Percentiles rank a stretch among this genome's conserved stretches.
These are phyloP conservation scores for Coniferiporia weirii DNA, from an alignment of 1,284 basidiomycete genomes.

Conservation along the genomic window DNA sequence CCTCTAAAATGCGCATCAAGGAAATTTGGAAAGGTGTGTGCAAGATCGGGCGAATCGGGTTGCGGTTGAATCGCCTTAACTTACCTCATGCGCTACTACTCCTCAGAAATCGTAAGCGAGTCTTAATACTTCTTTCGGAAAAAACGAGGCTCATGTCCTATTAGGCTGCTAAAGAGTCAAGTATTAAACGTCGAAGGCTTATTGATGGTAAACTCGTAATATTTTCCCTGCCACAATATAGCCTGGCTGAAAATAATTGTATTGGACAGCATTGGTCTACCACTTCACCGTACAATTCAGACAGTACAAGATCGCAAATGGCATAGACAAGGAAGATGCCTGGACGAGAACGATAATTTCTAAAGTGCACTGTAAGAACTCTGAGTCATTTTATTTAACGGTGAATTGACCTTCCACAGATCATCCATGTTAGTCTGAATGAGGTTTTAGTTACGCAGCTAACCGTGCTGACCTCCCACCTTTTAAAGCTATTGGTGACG, in stretches of 20 bases:
- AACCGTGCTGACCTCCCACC: background rate
- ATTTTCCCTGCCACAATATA: background rate
- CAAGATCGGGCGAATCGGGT: background rate
- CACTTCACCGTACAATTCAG: constrained; percentile 20
- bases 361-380: constrained; percentile 20
- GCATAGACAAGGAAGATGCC: constrained; percentile 19
- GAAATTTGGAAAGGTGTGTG: constrained; percentile 19
- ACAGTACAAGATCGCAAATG: constrained; percentile 11
- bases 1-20: background rate
- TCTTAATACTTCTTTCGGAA: background rate
- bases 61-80: background rate
- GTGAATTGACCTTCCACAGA: background rate
- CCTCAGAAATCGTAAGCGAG: too few relatives aligned
- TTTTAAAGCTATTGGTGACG: constrained; percentile 21
- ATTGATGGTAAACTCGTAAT: constrained; percentile 16
- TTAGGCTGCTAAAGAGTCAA: constrained; percentile 21
- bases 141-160: background rate
- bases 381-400: background rate
- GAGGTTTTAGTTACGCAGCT: background rate
- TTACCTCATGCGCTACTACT: background rate
- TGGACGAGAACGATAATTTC: constrained; percentile 21
- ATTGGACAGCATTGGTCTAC: constrained; percentile 13
- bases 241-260: background rate
- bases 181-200: constrained; percentile 21
- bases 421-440: background rate